These are phyloP conservation scores for Teunomyces aglyptinius DNA, from an alignment of 805 yeast species.

Conservation along the genomic window DNA sequence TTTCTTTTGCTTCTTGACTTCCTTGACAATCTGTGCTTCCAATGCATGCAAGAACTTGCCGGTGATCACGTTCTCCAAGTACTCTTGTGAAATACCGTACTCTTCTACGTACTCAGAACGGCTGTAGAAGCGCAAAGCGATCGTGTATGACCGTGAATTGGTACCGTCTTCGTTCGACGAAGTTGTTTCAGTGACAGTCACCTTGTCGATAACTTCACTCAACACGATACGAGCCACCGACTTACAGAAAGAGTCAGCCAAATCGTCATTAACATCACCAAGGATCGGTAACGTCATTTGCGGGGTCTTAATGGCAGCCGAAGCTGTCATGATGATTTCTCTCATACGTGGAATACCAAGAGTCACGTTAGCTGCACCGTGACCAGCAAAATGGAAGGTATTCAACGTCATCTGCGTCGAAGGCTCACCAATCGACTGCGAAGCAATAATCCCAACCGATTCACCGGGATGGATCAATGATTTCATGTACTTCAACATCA, in stretches of 20 bases:
- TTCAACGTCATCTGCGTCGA: slow-evolving; percentile 98
- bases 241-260: slow-evolving; percentile 92
- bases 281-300: slow-evolving; percentile 93
- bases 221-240: slow-evolving; percentile 80
- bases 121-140: slow-evolving; percentile 74
- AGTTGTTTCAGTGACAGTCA: slow-evolving; percentile 84
- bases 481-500: slow-evolving; percentile 98
- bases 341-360: slow-evolving; percentile 99
- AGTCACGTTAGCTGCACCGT: slow-evolving; percentile 99
- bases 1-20: slow-evolving; percentile 76
- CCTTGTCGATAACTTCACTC: slow-evolving; percentile 85
- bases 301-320: slow-evolving; percentile 94
- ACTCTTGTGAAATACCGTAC: slow-evolving; percentile 81
- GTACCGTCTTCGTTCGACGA: slow-evolving; percentile 52
- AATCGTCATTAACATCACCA: slow-evolving; percentile 74
- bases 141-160: slow-evolving; percentile 67
- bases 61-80: slow-evolving; percentile 68
- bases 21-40: slow-evolving; percentile 73
- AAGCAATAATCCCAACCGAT: slow-evolving; percentile 96
- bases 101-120: slow-evolving; percentile 76
- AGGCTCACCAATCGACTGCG: slow-evolving; percentile 98
- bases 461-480: slow-evolving; percentile 96
- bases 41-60: slow-evolving; percentile 64
- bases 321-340: slow-evolving; percentile 99
- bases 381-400: slow-evolving; percentile 99